Conservation (phyloP, 2,329 filamentous ascomycete genomes). For the Epichloe sp. region DNA sequence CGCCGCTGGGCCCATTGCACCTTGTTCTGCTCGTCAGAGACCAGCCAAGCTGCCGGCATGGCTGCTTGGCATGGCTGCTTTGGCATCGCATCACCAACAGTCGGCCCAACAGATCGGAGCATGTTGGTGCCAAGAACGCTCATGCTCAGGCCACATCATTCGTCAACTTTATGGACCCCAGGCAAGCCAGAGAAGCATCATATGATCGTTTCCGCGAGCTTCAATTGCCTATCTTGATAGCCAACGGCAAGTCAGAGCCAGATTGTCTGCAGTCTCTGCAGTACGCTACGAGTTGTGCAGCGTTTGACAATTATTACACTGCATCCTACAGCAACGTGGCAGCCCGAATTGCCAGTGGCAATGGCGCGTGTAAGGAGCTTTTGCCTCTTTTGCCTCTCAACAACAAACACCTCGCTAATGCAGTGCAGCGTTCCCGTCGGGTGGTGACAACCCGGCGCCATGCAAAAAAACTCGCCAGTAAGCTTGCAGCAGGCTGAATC, state of each 20-base stretch:
- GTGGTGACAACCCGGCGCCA: background rate
- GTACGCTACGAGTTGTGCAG: background rate
- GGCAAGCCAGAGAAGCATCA: conserved; percentile 18
- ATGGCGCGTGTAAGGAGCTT: background rate
- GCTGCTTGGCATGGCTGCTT: conserved; percentile 20
- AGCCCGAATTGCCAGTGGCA: conserved; percentile 1
- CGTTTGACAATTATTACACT: background rate
- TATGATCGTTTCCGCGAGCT: conserved; percentile 22
- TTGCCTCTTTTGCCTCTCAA: background rate
- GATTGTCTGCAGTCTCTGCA: background rate
- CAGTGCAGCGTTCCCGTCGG: background rate
- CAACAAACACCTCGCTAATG: background rate
- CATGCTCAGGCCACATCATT: conserved; percentile 20
- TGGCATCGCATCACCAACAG: conserved; percentile 22
- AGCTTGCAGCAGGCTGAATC: background rate
- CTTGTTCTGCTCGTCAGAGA: conserved; percentile 17
- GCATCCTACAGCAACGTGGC: conserved; percentile 3
- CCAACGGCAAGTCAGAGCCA: conserved; percentile 20
- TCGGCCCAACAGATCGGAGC: conserved; percentile 12
- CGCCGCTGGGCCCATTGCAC: conserved; percentile 17
- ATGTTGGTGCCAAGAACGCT: conserved; percentile 15
- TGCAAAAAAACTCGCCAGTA: background rate
- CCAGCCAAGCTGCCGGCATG: conserved; percentile 19
- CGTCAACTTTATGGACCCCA: conserved; percentile 22
- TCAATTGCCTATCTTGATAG: conserved; percentile 23